These are phyloP conservation scores for Colletotrichum liaoningense DNA, from an alignment of 2,329 filamentous ascomycete genomes.

Conservation along the genomic window DNA sequence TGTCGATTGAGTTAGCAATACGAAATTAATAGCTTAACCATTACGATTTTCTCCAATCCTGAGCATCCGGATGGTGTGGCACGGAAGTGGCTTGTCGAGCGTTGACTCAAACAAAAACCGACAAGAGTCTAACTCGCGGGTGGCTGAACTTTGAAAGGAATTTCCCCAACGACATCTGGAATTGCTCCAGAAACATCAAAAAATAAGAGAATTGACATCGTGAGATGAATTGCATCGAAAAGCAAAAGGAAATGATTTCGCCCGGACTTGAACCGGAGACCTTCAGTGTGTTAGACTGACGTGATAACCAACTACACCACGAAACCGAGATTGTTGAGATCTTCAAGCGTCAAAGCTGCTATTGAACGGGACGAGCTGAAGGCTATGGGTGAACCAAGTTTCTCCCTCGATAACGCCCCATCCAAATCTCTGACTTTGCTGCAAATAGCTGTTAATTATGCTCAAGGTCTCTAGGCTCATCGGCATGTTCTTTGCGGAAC, in stretches of 20 bases:
- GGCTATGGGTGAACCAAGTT: too few species aligned
- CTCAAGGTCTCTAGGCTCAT: too few species aligned
- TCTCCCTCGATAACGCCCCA: too few species aligned
- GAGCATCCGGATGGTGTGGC: background rate
- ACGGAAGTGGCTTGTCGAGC: background rate
- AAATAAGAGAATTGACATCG: background rate
- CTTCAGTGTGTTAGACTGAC: conserved; percentile 55
- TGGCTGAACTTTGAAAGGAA: background rate
- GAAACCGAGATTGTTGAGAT: background rate
- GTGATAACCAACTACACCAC: conserved; percentile 60
- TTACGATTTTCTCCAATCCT: background rate
- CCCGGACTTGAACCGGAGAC: conserved; percentile 36
- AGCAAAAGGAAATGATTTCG: background rate
- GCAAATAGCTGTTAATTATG: too few species aligned
- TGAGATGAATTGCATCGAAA: background rate
- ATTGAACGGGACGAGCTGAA: too few species aligned
- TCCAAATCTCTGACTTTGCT: too few species aligned
- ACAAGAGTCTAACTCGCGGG: background rate
- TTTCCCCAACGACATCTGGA: background rate
- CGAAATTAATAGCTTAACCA: background rate
- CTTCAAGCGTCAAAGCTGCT: fast-evolving
- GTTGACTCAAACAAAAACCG: background rate
- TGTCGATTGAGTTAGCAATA: background rate
- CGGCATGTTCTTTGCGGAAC: too few species aligned
- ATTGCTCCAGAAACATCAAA: background rate